Evolutionary conservation across 2,329 filamentous ascomycete species (phyloP).

Genomic region (Penicillium capsulatum): DNA sequence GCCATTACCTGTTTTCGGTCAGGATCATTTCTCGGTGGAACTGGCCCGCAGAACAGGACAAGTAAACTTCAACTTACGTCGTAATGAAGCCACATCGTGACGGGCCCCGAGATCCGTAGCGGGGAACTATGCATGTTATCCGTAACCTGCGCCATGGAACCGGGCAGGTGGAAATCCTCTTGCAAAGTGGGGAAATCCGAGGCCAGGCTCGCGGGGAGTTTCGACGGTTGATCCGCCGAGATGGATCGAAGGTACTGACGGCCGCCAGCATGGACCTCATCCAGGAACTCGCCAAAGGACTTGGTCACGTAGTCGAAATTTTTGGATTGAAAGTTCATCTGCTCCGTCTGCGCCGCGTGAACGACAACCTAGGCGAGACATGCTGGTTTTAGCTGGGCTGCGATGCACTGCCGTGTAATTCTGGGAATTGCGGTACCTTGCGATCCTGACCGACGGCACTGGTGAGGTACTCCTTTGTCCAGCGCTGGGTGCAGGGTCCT

Average conservation of each 20-base stretch:
- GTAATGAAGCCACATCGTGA: slow-evolving; percentile 88
- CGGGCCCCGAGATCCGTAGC: slow-evolving; percentile 70
- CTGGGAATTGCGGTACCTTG: slow-evolving; percentile 47
- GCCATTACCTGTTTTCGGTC: slow-evolving; percentile 63
- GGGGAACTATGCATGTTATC: slow-evolving; percentile 73
- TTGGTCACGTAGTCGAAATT: slow-evolving; percentile 75
- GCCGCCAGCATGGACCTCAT: slow-evolving; percentile 55
- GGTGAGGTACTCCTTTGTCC: slow-evolving; percentile 66
- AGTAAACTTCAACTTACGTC: slow-evolving; percentile 50
- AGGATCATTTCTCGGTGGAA: not conserved
- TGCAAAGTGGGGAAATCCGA: slow-evolving; percentile 68
- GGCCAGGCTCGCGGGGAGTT: slow-evolving; percentile 64
- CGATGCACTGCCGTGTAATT: slow-evolving; percentile 12
- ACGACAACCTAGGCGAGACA: slow-evolving; percentile 58
- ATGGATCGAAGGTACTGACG: slow-evolving; percentile 75
- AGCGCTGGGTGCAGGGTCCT: slow-evolving; percentile 62
- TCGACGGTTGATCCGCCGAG: slow-evolving; percentile 63
- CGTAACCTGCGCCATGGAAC: slow-evolving; percentile 54
- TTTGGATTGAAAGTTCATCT: slow-evolving; percentile 77
- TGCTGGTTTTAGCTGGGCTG: slow-evolving; percentile 1
- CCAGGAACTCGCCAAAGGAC: slow-evolving; percentile 62
- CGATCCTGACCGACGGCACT: slow-evolving; percentile 58
- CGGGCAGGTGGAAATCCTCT: slow-evolving; percentile 65
- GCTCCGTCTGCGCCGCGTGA: slow-evolving; percentile 61
- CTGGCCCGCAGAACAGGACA: not conserved